Evolutionary conservation across 495 filamentous ascomycete genomes (phyloP).

Genomic region (Copromyces sp.): DNA sequence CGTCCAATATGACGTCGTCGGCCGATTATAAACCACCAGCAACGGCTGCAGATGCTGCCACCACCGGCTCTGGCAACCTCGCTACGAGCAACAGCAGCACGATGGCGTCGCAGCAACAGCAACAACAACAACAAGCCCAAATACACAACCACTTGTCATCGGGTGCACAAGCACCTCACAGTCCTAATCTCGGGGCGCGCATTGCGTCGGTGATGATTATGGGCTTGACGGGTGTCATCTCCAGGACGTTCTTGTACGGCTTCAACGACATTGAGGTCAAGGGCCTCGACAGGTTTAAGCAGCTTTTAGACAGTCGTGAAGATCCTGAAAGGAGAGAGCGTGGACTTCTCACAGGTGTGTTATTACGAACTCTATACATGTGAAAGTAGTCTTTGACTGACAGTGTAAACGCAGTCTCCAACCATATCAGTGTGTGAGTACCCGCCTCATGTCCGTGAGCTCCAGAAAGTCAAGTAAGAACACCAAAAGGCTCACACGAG

Average conservation of each 20-base stretch:
- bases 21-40: not conserved
- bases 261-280: slow-evolving; percentile 51
- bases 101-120: not conserved
- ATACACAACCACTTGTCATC: not conserved
- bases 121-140: not conserved
- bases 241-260: slow-evolving; percentile 34
- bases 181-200: slow-evolving; percentile 44
- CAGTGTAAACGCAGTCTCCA: slow-evolving; percentile 56
- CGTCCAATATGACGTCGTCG: not conserved
- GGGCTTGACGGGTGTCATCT: slow-evolving; percentile 38
- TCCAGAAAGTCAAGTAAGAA: not conserved
- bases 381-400: not conserved
- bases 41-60: slow-evolving; percentile 2
- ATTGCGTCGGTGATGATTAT: slow-evolving; percentile 43
- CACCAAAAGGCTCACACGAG: not conserved
- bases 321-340: slow-evolving; percentile 57
- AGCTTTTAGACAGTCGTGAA: slow-evolving; percentile 61
- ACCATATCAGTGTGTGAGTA: slow-evolving; percentile 93
- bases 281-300: slow-evolving; percentile 64
- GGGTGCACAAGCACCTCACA: slow-evolving; percentile 5
- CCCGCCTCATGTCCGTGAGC: slow-evolving; percentile 8
- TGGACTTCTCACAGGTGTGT: slow-evolving; percentile 76
- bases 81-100: not conserved
- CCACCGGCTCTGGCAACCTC: slow-evolving; percentile 2
- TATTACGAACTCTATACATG: not conserved